Base-by-base conservation (phyloP, 139 green algal genomes). In the Chlamydomonas sp. region DNA sequence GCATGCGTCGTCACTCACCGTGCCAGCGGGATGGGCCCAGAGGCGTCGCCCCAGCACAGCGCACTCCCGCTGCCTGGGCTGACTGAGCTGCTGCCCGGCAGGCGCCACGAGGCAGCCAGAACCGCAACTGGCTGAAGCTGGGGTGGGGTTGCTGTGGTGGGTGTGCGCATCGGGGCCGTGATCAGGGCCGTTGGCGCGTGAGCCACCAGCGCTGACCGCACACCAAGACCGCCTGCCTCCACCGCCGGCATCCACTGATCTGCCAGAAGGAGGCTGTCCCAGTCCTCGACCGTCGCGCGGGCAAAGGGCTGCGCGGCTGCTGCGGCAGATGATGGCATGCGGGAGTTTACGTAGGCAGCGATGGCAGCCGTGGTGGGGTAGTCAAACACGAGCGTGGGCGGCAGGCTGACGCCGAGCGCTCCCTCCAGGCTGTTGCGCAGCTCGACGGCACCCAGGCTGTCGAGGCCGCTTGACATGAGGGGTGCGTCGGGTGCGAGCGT, bases 371-470 rank as follows among this genome's bases (percentile, higher is more conserved):
- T 33, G 26, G 10, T 64, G 26, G 88, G 84, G 72, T 88, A 87
- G 73, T 93, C 88, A 65, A 93, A 88, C 3, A 81, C 77, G 29
- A 91, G 58, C 0, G 87, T 91, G n/a, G 76, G 67, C 1, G 87
- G 83, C 58, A 93, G 76, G 30, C 81, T 60, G 35, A 90, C 16
- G 3, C 71, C 48, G 35, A 86, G 73, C 16, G 47, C 48, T 13
- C 48, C 77, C 61, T 87, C 73, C 31, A 96, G 79, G 2, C 70
- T 76, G 72, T 92, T 90, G 31, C 84, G 74, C 70, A 95, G 81
- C 84, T 96, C 89, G 48, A 92, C 86, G 2, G 84, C 79, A 1
- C 83, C 81, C 62, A 94, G 74, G 4, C 82, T 91, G 80, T 95
- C 90, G 35, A 96, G 57, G 3, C 89, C 90, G 13, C 83, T 78